Conservation (phyloP, 2,329 filamentous ascomycete species). For the Truncatella angustata region DNA sequence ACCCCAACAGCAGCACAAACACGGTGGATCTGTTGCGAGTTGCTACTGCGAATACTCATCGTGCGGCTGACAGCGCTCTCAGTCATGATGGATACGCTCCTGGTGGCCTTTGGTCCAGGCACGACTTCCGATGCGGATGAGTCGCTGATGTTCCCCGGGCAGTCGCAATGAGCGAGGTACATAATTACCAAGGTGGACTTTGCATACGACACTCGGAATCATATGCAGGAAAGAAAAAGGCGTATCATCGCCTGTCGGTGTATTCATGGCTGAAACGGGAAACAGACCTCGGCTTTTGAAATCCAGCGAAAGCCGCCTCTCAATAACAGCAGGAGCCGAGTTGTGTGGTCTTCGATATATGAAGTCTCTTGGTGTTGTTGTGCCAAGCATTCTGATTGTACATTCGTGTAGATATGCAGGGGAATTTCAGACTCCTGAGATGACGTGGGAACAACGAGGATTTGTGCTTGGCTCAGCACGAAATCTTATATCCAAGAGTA, state of each 20-base stretch:
- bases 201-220: no score
- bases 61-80: conserved; percentile 7
- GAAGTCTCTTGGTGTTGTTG: conserved; percentile 16
- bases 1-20: conserved; percentile 12
- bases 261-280: no score
- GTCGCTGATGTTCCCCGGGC: neutral
- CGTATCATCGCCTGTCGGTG: no score
- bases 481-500: no score
- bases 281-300: no score
- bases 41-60: conserved; percentile 13
- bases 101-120: neutral
- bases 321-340: neutral
- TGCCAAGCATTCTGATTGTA: conserved; percentile 10
- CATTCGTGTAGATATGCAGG: no score
- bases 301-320: neutral
- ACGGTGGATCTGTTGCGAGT: conserved; percentile 4
- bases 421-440: neutral
- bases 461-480: no score
- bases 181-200: no score
- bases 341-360: conserved; percentile 7
- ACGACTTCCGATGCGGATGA: no score
- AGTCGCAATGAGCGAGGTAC: no score
- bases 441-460: neutral
- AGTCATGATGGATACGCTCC: neutral
- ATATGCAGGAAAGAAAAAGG: no score